These are phyloP conservation scores for Aristolochia californica DNA, from an alignment of 164 flowering plant genomes.

Conservation along the genomic window DNA sequence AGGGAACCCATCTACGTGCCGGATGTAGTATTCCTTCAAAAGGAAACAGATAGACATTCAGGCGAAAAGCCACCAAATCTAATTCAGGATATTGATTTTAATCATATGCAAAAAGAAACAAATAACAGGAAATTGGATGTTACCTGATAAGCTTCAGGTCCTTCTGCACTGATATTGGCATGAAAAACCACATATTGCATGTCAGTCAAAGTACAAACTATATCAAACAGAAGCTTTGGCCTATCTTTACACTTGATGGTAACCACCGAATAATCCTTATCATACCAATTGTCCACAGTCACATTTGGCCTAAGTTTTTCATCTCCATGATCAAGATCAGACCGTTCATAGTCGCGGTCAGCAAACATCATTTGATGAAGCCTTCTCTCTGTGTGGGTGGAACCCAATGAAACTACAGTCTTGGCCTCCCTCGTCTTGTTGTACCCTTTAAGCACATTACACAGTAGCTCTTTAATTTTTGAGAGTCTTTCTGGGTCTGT, in stretches of 20 bases:
- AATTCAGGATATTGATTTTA: background rate
- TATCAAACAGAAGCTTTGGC: constrained; percentile 83
- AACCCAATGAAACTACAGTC: constrained; percentile 50
- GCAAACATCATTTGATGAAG: constrained; percentile 97
- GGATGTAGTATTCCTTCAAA: constrained; percentile 63
- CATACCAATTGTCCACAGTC: constrained; percentile 59
- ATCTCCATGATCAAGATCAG: constrained; percentile 23
- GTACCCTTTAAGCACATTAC: constrained; percentile 67
- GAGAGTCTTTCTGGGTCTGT: constrained; percentile 51
- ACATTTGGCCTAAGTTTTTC: constrained; percentile 54
- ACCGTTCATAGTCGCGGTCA: constrained; percentile 66
- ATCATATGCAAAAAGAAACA: background rate
- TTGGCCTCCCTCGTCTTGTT: constrained; percentile 51
- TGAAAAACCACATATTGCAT: constrained; percentile 95
- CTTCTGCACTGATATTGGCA: constrained; percentile 62
- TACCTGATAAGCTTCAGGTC: constrained; percentile 84
- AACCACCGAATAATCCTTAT: constrained; percentile 77
- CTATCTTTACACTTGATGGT: constrained; percentile 70
- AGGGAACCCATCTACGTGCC: constrained; percentile 72
- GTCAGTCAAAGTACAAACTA: constrained; percentile 83
- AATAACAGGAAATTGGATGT: background rate
- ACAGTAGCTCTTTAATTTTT: constrained; percentile 47
- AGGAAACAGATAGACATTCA: constrained; percentile 1
- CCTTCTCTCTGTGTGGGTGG: constrained; percentile 69
- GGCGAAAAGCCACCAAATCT: background rate